These are phyloP conservation scores for Talaromyces pinophilus DNA, from an alignment of 2,329 filamentous ascomycete genomes.

Conservation along the genomic window DNA sequence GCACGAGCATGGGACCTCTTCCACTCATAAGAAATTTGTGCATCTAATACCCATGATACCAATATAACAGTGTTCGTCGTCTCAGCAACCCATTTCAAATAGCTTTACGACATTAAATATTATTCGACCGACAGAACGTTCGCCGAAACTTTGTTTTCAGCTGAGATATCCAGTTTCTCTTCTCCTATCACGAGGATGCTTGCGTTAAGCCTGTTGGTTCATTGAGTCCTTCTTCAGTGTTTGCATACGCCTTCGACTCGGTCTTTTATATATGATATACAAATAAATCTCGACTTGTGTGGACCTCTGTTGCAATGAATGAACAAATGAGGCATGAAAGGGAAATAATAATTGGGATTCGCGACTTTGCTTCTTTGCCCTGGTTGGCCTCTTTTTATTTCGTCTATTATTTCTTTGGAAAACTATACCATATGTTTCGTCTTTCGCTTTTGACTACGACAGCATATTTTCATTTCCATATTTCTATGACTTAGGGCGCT, in stretches of 20 bases:
- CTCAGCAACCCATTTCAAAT: not conserved
- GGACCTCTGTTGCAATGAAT: constrained; percentile 7
- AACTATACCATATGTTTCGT: constrained; percentile 16
- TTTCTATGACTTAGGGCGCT: constrained; percentile 14
- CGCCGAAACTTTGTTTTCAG: not conserved
- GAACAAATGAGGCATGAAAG: constrained; percentile 20
- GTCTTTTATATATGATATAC: constrained; percentile 1
- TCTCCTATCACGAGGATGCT: not conserved
- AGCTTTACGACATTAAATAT: not conserved
- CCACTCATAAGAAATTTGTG: constrained; percentile 64
- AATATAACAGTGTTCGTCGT: not conserved
- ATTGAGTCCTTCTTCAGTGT: constrained; percentile 4
- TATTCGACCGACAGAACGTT: not conserved
- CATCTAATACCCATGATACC: not conserved
- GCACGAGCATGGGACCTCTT: constrained; percentile 94
- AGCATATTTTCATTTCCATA: not conserved
- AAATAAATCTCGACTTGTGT: constrained; percentile 6
- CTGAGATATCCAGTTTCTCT: constrained; percentile 3
- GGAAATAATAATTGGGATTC: constrained; percentile 18
- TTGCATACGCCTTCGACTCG: constrained; percentile 8
- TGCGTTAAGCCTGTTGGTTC: constrained; percentile 5
- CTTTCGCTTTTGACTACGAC: not conserved
- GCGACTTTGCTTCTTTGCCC: constrained; percentile 9
- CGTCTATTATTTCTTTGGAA: not conserved
- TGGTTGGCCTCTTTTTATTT: constrained; percentile 15